A percentile compares a stretch with the other conserved stretches of the same genome.
phyloP scores from a whole-genome alignment of 2,329 filamentous ascomycete species.

The Thermothelomyces thermophilus region DNA sequence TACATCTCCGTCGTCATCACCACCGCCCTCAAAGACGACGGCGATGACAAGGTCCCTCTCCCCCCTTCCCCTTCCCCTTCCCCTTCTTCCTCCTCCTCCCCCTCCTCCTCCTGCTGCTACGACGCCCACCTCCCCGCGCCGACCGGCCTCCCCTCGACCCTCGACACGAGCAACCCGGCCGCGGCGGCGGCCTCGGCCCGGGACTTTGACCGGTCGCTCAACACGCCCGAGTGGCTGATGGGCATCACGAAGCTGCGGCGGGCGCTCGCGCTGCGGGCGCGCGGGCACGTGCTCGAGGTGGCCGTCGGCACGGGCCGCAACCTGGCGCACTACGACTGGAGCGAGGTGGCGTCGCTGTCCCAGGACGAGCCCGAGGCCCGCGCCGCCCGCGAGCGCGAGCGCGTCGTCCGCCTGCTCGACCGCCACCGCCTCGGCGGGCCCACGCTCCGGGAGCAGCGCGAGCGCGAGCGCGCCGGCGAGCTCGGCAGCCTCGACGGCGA shows the following conservation, averaged over 20 bases:
- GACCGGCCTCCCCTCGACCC: conserved; percentile 43
- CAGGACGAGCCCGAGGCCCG: conserved; percentile 15
- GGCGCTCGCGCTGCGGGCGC: conserved; percentile 41
- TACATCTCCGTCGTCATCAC: conserved; percentile 38
- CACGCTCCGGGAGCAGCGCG: neutral
- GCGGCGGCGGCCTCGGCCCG: conserved; percentile 37
- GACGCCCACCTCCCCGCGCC: conserved; percentile 29
- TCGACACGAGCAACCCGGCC: conserved; percentile 27
- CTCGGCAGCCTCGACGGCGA: conserved; percentile 24
- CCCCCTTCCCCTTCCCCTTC: neutral
- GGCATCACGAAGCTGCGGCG: conserved; percentile 48
- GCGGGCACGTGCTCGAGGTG: conserved; percentile 55
- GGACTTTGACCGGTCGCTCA: conserved; percentile 53
- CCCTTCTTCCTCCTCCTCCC: neutral
- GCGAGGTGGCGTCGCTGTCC: conserved; percentile 29
- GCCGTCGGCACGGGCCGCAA: conserved; percentile 59
- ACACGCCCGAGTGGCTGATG: conserved; percentile 50
- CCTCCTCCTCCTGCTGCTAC: neutral
- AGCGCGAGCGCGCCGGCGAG: neutral
- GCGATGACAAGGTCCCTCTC: conserved; percentile 15
- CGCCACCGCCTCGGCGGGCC: neutral
- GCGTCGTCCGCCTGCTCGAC: conserved; percentile 14
- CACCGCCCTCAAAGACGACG: conserved; percentile 29
- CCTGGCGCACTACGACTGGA: conserved; percentile 53
- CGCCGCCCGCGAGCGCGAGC: conserved; percentile 19